Evolutionary conservation across 345 rosid genomes (phyloP), one percentile per base, ranked within the genome.

Genomic region (Kandelia obovata): DNA sequence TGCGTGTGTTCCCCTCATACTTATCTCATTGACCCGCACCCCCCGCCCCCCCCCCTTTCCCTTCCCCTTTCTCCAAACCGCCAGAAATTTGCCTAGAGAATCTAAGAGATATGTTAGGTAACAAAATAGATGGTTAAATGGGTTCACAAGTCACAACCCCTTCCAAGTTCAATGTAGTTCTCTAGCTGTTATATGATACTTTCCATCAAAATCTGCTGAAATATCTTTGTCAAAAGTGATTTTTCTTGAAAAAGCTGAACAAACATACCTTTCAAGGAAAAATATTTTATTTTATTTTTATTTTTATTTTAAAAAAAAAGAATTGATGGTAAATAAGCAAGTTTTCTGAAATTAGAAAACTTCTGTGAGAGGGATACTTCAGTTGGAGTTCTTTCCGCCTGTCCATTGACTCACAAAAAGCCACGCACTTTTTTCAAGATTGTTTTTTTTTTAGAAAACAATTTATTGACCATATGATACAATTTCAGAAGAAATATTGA

Each of bases 41-140:
- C 10, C 1, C 10, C 9, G 9, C 37, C 37, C 8, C 8, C 8
- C 37, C 37, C 10, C 35, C 35, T 5, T 1, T 5, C 35, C 34
- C 34, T 0, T 1, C 0, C 35, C 35, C 7, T 21, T 5, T 6
- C 35, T 34, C 9, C 9, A 34, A 46, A 57, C 37, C 49, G 10
- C 37, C 11, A 58, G 39, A 64, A 13, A 43, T 3, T 43, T 43
- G 49, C 2, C 49, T 15, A 0, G 11, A 43, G 49, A 11, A 13
- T 43, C 15, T 32, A 25, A 35, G 25, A 27, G 71, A 67, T 60
- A 57, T 72, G 79, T 77, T 81, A 72, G 79, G 81, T 72, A 72
- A 25, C 69, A 43, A 31, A 70, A 66, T 49, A 15, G 15, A 53
- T 43, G 53, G 68, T 66, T 57, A 55, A 55, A 23, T 49, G 30